Evolutionary conservation across 2,329 filamentous ascomycete genomes (phyloP).

Genomic region (Phaeophleospora eucalypticola): DNA sequence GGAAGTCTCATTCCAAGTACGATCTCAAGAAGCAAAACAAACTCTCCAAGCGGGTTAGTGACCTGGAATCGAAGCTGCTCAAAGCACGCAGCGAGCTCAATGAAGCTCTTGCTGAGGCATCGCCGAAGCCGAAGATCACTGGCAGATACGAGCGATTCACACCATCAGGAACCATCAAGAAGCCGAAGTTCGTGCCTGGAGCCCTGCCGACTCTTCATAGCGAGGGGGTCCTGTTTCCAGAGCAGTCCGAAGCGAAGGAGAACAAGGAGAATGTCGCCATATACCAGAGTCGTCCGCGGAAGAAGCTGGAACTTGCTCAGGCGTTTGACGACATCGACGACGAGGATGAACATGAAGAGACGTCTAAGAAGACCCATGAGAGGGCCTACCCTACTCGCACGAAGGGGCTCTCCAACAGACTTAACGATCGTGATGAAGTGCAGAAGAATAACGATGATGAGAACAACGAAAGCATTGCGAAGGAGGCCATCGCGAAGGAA

Average conservation of each 20-base stretch:
- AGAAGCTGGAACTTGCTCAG: constrained; percentile 16
- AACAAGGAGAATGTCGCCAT: constrained; percentile 6
- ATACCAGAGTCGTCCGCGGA: constrained; percentile 7
- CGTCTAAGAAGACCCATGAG: constrained; percentile 17
- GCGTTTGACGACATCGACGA: constrained; percentile 21
- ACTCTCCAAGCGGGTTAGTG: constrained; percentile 56
- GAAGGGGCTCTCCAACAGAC: constrained; percentile 23
- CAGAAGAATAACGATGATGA: constrained; percentile 6
- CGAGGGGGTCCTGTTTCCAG: constrained; percentile 36
- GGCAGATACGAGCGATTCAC: constrained; percentile 35
- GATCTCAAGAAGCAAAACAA: constrained; percentile 55
- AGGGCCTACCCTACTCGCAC: constrained; percentile 21
- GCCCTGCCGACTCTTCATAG: constrained; percentile 37
- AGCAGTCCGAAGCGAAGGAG: constrained; percentile 14
- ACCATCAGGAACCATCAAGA: constrained; percentile 27
- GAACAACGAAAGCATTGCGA: not conserved
- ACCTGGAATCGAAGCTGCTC: constrained; percentile 56
- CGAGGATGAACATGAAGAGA: constrained; percentile 18
- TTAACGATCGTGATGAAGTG: constrained; percentile 10
- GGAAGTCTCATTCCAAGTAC: constrained; percentile 50
- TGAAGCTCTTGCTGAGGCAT: constrained; percentile 43
- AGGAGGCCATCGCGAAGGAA: not conserved
- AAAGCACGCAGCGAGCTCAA: constrained; percentile 53
- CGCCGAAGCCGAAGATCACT: constrained; percentile 36
- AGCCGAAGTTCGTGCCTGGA: constrained; percentile 33